These are phyloP conservation scores for Strobilomyces echinocephalus DNA, from an alignment of 768 basidiomycete species.

Conservation along the genomic window DNA sequence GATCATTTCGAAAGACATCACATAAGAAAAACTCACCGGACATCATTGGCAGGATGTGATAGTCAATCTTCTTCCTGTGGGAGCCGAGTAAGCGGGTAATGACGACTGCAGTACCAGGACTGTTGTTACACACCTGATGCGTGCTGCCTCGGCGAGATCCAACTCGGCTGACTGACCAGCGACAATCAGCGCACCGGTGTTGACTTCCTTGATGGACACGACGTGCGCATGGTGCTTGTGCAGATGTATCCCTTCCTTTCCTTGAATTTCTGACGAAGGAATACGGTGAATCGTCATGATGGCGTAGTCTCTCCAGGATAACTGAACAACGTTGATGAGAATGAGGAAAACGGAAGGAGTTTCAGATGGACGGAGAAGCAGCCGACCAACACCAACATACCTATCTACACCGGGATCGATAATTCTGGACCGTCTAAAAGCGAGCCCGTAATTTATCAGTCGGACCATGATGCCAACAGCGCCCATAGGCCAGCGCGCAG, in stretches of 20 bases:
- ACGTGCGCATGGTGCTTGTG: conserved; percentile 17
- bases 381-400: no score
- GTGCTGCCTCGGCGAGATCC: conserved; percentile 47
- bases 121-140: conserved; percentile 42
- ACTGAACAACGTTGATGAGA: no score
- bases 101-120: no score
- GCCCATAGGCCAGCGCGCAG: no score
- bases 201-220: conserved; percentile 46
- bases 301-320: background rate
- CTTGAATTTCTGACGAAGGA: conserved; percentile 7
- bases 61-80: conserved; percentile 56
- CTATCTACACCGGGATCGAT: no score
- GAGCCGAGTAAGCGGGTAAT: background rate
- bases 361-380: no score
- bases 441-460: no score
- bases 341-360: no score
- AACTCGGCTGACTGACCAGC: no score
- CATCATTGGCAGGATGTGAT: conserved; percentile 66
- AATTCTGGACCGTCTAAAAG: no score
- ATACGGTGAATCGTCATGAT: conserved; percentile 1
- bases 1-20: background rate
- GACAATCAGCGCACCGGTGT: conserved; percentile 59
- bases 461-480: no score
- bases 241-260: conserved; percentile 6
- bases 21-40: no score